Base-by-base conservation (phyloP, 225 moss, liverwort and hornwort genomes). In the Sphagnum contortum region DNA sequence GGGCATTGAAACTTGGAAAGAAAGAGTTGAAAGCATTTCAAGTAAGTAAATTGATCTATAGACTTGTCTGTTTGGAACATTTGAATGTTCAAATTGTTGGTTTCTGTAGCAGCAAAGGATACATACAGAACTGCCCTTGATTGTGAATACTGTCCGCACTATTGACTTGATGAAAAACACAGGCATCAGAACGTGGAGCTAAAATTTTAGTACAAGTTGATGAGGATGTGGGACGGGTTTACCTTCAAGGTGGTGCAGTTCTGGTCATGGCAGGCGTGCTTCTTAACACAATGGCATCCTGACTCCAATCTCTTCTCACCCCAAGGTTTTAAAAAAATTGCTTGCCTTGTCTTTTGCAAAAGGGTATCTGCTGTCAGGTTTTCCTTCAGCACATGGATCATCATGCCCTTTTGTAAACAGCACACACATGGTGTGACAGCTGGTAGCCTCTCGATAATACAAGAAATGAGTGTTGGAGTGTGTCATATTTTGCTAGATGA, bases 211-310 rank as follows among this genome's bases (percentile, higher is more conserved):
- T 76, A 8, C 69, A 69, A 57, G 74, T 80, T 63, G 79, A 76
- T 68, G 52, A 60, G 47, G 45, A 47, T 2, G 70, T 67, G 47
- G 74, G 63, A 12, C 73, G 73, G 8, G 83, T 76, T 4, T 79
- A 73, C 49, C 58, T 83, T 59, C 73, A 69, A 70, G 83, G 83
- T 49, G 74, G 79, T 65, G 83, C 83, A 54, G 83, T 83, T 61
- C 70, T 83, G 45, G 73, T 83, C 6, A 83, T 83, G 83, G 83
- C 83, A 55, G 83, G 83, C 6, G 52, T 52, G 6, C 7, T 52
- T 52, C 52, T 52, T 9, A 6, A 52, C 52, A 52, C 52, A 9
- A 52, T 52, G 52, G 52, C 29, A 29, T 29, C 29, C 29, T 29
- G 29, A 29, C 29, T 29, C 29, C 29, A 29, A 29, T 29, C 29